phyloP scores from a whole-genome alignment of 2,329 filamentous ascomycete species.

The Pezicula neosporulosa region DNA sequence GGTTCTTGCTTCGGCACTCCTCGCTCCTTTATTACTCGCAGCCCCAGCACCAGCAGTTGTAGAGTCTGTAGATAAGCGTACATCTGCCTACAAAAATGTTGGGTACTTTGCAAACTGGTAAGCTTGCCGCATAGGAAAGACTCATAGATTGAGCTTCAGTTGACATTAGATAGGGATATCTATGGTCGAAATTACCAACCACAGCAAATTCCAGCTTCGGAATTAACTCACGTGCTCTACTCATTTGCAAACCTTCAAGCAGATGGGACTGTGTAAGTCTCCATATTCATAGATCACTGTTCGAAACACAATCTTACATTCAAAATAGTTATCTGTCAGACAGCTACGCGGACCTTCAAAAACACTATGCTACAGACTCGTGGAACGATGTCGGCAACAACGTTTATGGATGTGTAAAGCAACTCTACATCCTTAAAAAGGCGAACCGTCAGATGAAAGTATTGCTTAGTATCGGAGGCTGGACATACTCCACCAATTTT shows the following conservation, averaged over 20 bases:
- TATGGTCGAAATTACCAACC: slow-evolving; percentile 73
- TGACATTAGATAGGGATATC: slow-evolving; percentile 50
- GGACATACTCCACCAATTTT: slow-evolving; percentile 80
- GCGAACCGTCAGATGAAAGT: slow-evolving; percentile 73
- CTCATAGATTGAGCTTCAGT: background rate
- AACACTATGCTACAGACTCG: slow-evolving; percentile 69
- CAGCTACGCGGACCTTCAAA: slow-evolving; percentile 69
- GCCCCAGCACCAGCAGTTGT: background rate
- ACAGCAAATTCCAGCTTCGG: slow-evolving; percentile 62
- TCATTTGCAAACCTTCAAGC: slow-evolving; percentile 74
- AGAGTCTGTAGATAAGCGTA: background rate
- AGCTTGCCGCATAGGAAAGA: background rate
- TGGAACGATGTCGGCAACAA: slow-evolving; percentile 69
- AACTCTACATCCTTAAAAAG: slow-evolving; percentile 75
- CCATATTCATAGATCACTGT: background rate
- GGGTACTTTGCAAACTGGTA: slow-evolving; percentile 33
- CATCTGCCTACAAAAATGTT: slow-evolving; percentile 11
- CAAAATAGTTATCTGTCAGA: slow-evolving; percentile 54
- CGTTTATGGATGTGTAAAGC: slow-evolving; percentile 77
- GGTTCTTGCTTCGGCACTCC: background rate
- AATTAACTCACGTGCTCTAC: slow-evolving; percentile 76
- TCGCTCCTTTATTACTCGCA: background rate
- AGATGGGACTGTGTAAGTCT: slow-evolving; percentile 66
- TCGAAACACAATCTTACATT: slow-evolving; percentile 55
- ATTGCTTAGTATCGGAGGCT: slow-evolving; percentile 79